Percentiles rank a stretch among this genome's conserved stretches.
Conservation (phyloP, 495 filamentous ascomycete species). For the Aspergillus leporis region DNA sequence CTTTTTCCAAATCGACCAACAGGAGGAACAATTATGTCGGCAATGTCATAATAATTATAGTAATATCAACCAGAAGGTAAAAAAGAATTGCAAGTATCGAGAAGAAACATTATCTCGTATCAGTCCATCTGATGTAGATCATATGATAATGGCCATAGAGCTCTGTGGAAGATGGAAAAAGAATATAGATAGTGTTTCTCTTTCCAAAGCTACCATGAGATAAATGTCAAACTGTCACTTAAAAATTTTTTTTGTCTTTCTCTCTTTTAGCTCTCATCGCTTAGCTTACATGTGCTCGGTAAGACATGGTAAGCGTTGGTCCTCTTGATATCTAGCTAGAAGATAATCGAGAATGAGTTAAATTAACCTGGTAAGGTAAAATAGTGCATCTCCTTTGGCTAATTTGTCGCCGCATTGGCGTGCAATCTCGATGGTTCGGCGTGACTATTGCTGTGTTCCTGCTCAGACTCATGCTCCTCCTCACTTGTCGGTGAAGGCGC, state of each 20-base stretch:
- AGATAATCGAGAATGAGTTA: neutral
- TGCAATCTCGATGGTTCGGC: constrained; percentile 9
- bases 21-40: constrained; percentile 5
- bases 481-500: constrained; percentile 51
- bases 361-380: constrained; percentile 2
- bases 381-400: neutral
- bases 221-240: neutral
- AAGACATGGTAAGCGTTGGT: neutral
- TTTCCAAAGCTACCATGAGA: constrained; percentile 5
- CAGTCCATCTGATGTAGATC: constrained; percentile 1
- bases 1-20: neutral
- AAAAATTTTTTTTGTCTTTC: neutral
- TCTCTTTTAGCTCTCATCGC: neutral
- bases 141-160: neutral
- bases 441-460: constrained; percentile 34
- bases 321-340: neutral
- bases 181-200: neutral
- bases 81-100: neutral
- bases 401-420: neutral
- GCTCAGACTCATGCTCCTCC: constrained; percentile 52
- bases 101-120: constrained; percentile 6
- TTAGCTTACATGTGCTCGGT: neutral
- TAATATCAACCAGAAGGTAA: constrained; percentile 13
- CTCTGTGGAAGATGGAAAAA: neutral
- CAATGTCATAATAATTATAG: constrained; percentile 7